Evolutionary conservation across 2,329 filamentous ascomycete species (phyloP).

Genomic region (Graphiopsis chlorocephala): DNA sequence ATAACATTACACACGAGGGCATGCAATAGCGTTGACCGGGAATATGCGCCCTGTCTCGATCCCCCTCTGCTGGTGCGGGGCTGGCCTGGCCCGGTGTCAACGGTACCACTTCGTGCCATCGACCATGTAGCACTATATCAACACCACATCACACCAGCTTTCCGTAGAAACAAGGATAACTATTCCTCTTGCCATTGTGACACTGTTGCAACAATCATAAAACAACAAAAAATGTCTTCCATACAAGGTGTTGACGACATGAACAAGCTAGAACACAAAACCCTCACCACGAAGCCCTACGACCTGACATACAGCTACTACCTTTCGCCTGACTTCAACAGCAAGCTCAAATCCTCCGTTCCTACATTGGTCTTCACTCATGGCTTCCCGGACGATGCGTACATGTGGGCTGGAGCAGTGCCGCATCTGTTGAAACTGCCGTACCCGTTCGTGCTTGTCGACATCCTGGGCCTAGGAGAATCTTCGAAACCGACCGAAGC

Average conservation of each 20-base stretch:
- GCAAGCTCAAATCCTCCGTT: slow-evolving; percentile 20
- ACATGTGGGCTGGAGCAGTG: slow-evolving; percentile 43
- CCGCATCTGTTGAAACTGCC: slow-evolving; percentile 26
- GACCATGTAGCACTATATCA: slow-evolving; percentile 12
- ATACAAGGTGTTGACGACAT: slow-evolving; percentile 19
- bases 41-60: slow-evolving; percentile 2
- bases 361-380: slow-evolving; percentile 45
- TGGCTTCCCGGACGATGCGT: slow-evolving; percentile 52
- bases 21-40: background rate
- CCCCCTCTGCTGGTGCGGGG: slow-evolving; percentile 6
- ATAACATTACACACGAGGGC: background rate
- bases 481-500: slow-evolving; percentile 38
- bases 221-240: slow-evolving; percentile 5
- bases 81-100: background rate
- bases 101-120: background rate
- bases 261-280: slow-evolving; percentile 27
- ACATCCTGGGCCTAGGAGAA: slow-evolving; percentile 42
- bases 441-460: slow-evolving; percentile 37
- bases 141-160: background rate
- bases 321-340: slow-evolving; percentile 29
- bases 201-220: background rate
- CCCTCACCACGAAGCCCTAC: slow-evolving; percentile 27
- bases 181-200: background rate
- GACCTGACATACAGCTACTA: slow-evolving; percentile 32
- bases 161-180: background rate